Evolutionary conservation across 2,329 filamentous ascomycete species (phyloP).

Genomic region (Cladophialophora psammophila): DNA sequence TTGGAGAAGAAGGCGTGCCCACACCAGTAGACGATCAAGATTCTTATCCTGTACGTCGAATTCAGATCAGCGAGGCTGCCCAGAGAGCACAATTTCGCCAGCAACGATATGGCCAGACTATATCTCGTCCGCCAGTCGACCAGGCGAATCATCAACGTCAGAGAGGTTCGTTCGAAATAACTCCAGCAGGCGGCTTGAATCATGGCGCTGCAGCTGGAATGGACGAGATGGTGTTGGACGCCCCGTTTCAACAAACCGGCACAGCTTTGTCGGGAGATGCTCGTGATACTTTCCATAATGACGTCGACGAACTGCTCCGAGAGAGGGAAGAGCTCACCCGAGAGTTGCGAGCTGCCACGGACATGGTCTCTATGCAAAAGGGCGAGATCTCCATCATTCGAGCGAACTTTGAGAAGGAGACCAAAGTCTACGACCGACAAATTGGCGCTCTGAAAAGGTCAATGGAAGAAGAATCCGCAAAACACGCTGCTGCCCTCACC

Average conservation of each 20-base stretch:
- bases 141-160: constrained; percentile 10
- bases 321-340: constrained; percentile 51
- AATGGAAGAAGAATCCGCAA: constrained; percentile 61
- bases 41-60: constrained; percentile 25
- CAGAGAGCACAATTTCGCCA: constrained; percentile 41
- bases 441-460: constrained; percentile 60
- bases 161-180: not conserved
- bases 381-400: constrained; percentile 70
- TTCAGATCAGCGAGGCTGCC: constrained; percentile 32
- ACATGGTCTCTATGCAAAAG: constrained; percentile 57
- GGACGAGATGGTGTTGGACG: constrained; percentile 22
- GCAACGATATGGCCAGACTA: constrained; percentile 37
- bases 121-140: not conserved
- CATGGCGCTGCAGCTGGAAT: constrained; percentile 21
- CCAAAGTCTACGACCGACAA: constrained; percentile 61
- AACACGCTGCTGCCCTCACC: constrained; percentile 63
- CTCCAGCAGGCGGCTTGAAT: constrained; percentile 11
- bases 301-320: constrained; percentile 41
- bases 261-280: constrained; percentile 35
- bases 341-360: constrained; percentile 50
- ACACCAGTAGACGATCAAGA: constrained; percentile 41
- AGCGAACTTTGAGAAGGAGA: constrained; percentile 62
- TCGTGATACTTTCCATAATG: constrained; percentile 40
- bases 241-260: constrained; percentile 5
- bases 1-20: constrained; percentile 48